Evolutionary conservation across 2,329 filamentous ascomycete genomes (phyloP).

Genomic region (Septoria petroselini): DNA sequence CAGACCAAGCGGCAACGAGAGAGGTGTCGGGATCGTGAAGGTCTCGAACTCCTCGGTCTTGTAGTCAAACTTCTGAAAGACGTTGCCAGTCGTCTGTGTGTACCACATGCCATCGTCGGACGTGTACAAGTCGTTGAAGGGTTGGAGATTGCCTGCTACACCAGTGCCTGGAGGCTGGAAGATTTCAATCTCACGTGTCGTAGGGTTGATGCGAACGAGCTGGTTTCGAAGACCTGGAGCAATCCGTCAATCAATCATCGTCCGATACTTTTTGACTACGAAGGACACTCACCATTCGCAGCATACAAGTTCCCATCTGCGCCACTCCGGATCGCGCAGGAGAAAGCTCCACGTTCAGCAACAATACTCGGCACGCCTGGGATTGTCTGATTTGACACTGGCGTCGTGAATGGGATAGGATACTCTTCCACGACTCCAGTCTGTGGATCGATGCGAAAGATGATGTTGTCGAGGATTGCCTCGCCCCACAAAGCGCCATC

Average conservation of each 20-base stretch:
- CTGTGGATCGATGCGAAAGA: conserved; percentile 24
- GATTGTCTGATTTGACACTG: conserved; percentile 18
- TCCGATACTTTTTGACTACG: no score
- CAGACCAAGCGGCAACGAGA: conserved; percentile 23
- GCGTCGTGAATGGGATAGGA: conserved; percentile 25
- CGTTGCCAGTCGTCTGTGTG: conserved; percentile 27
- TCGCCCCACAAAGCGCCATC: conserved; percentile 27
- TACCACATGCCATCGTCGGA: conserved; percentile 25
- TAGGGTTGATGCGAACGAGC: conserved; percentile 26
- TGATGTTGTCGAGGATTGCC: conserved; percentile 23
- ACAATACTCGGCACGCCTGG: conserved; percentile 5
- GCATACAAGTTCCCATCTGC: conserved; percentile 28
- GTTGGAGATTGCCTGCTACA: conserved; percentile 22
- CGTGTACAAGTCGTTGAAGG: conserved; percentile 28
- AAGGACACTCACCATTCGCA: neutral
- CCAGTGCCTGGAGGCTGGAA: conserved; percentile 27
- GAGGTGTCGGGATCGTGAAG: conserved; percentile 23
- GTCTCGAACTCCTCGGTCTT: conserved; percentile 20
- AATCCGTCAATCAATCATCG: neutral
- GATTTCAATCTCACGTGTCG: conserved; percentile 16
- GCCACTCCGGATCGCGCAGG: conserved; percentile 17
- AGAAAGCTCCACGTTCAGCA: conserved; percentile 21
- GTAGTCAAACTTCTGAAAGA: conserved; percentile 24
- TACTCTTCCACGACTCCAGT: conserved; percentile 23
- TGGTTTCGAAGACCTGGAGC: conserved; percentile 29